Evolutionary conservation across 768 basidiomycete species (phyloP).

Genomic region (Pulveroboletus sp.): DNA sequence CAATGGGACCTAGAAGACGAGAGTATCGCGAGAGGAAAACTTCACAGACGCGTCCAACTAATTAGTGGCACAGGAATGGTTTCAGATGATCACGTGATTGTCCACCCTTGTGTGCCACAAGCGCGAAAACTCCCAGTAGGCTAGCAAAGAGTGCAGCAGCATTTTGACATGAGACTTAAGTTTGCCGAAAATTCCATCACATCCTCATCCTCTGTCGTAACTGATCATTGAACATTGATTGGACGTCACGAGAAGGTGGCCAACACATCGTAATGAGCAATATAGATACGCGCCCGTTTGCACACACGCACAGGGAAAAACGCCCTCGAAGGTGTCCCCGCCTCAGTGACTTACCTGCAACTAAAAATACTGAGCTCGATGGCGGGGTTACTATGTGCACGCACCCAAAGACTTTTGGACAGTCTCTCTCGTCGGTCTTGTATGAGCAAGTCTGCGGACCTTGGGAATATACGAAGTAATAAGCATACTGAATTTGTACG

Average conservation of each 20-base stretch:
- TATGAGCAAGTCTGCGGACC: too few species aligned
- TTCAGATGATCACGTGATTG: constrained; percentile 20
- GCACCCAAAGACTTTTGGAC: too few species aligned
- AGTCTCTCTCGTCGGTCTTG: too few species aligned
- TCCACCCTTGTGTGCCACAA: constrained; percentile 20
- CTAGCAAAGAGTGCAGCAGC: not conserved
- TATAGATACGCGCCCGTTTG: too few species aligned
- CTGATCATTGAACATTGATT: not conserved
- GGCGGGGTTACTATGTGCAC: too few species aligned
- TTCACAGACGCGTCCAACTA: constrained; percentile 17
- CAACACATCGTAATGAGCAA: too few species aligned
- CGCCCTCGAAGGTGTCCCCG: not conserved
- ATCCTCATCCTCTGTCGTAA: not conserved
- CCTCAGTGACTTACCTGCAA: not conserved
- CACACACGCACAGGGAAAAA: not conserved
- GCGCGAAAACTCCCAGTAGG: constrained; percentile 21
- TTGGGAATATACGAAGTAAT: too few species aligned
- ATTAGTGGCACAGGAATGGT: constrained; percentile 25
- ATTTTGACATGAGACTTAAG: not conserved
- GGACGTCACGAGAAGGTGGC: too few species aligned
- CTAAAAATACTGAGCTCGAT: too few species aligned
- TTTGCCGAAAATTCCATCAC: not conserved
- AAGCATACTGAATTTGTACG: too few species aligned
- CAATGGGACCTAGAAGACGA: constrained; percentile 4
- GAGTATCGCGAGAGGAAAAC: constrained; percentile 16